phyloP scores from a whole-genome alignment of 805 yeast genomes.

The Candida succiphila region DNA sequence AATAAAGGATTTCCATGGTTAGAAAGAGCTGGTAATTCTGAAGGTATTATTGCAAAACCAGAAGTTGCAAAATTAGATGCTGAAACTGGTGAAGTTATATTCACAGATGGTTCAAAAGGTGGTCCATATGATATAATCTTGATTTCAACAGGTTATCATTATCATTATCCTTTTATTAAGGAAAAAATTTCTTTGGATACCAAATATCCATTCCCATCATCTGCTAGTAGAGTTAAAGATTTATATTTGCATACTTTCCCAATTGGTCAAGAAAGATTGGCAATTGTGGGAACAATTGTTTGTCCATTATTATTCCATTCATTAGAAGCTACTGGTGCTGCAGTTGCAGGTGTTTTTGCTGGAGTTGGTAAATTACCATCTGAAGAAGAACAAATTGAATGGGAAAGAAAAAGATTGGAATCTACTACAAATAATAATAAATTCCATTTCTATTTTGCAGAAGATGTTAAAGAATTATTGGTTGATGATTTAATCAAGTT shows the following conservation, averaged over 20 bases:
- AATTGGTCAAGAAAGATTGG: slow-evolving; percentile 32
- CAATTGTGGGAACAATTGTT: slow-evolving; percentile 27
- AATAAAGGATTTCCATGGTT: too few species aligned
- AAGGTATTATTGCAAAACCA: slow-evolving; percentile 16
- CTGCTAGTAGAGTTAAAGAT: slow-evolving; percentile 12
- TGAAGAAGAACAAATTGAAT: too few species aligned
- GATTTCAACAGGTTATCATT: slow-evolving; percentile 43
- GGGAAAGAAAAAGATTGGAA: too few species aligned
- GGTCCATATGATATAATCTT: slow-evolving; percentile 28
- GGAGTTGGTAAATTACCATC: slow-evolving; percentile 29
- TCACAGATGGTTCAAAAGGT: slow-evolving; percentile 23
- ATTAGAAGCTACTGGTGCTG: slow-evolving; percentile 40
- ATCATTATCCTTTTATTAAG: slow-evolving; percentile 29
- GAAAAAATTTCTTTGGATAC: slow-evolving; percentile 2
- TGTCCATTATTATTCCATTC: slow-evolving; percentile 37
- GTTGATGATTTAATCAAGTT: too few species aligned
- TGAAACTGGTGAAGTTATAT: slow-evolving; percentile 17
- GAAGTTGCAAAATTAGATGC: slow-evolving; percentile 15
- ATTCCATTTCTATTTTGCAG: too few species aligned
- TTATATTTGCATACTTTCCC: slow-evolving; percentile 25
- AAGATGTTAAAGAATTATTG: too few species aligned
- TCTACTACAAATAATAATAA: too few species aligned
- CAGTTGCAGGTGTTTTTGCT: slow-evolving; percentile 48
- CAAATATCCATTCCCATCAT: slow-evolving; percentile 5
- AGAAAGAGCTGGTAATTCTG: slow-evolving; percentile 17